phyloP scores from a whole-genome alignment of 345 rosid species.

The Eucalyptus erythrocorys region DNA sequence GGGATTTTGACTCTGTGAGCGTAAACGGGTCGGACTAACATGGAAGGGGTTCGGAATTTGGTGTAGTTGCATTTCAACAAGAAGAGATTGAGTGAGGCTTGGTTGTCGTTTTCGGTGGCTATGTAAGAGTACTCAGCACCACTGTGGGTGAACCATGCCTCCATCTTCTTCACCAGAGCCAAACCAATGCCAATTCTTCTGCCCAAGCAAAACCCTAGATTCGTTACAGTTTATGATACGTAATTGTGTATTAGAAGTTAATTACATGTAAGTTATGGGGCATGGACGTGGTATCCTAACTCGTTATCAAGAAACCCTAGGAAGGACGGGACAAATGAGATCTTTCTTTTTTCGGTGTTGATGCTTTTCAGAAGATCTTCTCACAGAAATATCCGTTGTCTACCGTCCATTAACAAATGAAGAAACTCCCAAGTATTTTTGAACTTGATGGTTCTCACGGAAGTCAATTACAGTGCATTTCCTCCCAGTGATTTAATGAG shows the following conservation, averaged over 20 bases:
- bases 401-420: neutral
- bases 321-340: neutral
- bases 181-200: constrained; percentile 90
- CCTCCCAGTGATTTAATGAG: neutral
- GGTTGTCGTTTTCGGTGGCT: constrained; percentile 76
- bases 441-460: neutral
- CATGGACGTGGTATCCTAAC: neutral
- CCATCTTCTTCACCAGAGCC: constrained; percentile 44
- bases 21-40: constrained; percentile 70
- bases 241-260: neutral
- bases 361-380: neutral
- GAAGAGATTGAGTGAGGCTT: constrained; percentile 72
- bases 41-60: constrained; percentile 72
- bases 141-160: constrained; percentile 61
- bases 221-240: neutral
- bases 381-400: neutral
- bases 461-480: neutral
- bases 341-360: neutral
- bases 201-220: neutral
- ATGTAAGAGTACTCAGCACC: constrained; percentile 78
- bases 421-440: neutral
- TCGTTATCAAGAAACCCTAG: neutral
- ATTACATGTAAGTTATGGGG: neutral
- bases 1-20: constrained; percentile 62
- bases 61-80: constrained; percentile 75